phyloP scores from a whole-genome alignment of 2,329 filamentous ascomycete genomes.

The Apiospora rasikravindrae region DNA sequence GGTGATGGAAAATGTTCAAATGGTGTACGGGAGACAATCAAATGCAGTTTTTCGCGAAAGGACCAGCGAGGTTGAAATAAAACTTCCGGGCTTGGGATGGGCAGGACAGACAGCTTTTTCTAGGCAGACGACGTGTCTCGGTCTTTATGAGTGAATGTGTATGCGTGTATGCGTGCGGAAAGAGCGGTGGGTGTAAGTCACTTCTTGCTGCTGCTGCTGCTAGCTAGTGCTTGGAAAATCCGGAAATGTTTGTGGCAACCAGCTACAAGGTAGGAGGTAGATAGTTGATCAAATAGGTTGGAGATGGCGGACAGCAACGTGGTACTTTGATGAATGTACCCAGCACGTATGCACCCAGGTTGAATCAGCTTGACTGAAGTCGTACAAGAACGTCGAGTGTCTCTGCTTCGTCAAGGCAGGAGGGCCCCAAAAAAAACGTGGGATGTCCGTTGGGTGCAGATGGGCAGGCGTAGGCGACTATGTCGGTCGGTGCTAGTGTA shows the following conservation, averaged over 20 bases:
- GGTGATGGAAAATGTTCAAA: not conserved
- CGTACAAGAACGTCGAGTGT: not conserved
- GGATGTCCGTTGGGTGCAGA: not conserved
- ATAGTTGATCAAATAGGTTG: not conserved
- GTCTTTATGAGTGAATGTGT: constrained; percentile 5
- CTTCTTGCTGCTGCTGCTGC: constrained; percentile 2
- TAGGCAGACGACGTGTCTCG: not conserved
- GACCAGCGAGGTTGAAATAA: constrained; percentile 14
- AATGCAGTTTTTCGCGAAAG: constrained; percentile 5
- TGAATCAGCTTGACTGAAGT: not conserved
- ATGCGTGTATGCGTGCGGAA: constrained; percentile 10
- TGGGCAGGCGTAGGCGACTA: constrained; percentile 6
- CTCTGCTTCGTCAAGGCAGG: not conserved
- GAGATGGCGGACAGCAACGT: not conserved
- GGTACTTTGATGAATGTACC: not conserved
- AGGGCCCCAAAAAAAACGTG: not conserved
- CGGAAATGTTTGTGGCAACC: constrained; percentile 5
- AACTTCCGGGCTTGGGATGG: not conserved
- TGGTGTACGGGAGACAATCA: not conserved
- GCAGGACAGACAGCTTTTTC: not conserved
- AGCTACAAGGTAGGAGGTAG: not conserved
- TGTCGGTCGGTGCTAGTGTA: not conserved
- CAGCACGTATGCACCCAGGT: not conserved
- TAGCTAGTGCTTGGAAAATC: constrained; percentile 8
- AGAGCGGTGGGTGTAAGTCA: constrained; percentile 17